A percentile compares a stretch with the other conserved stretches of the same genome.
Evolutionary conservation across 345 rosid genomes (phyloP).

Genomic region (Populus pruinosa): DNA sequence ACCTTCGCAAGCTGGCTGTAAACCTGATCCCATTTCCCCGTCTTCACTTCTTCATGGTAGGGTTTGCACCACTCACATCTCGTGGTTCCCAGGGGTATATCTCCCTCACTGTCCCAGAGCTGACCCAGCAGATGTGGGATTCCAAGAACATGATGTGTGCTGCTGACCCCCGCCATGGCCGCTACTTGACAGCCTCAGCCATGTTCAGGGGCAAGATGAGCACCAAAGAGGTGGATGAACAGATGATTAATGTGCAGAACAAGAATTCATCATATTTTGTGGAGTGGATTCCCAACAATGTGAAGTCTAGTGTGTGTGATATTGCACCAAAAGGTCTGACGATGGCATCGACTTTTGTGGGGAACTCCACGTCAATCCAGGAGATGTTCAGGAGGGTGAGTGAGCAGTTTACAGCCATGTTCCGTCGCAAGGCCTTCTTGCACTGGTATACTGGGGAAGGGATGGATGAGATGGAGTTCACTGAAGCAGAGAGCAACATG

Average conservation of each 20-base stretch:
- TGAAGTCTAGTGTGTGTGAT: conserved; percentile 58
- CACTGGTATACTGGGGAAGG: conserved; percentile 99
- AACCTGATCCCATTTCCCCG: conserved; percentile 96
- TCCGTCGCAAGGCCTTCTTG: conserved; percentile 89
- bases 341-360: conserved; percentile 60
- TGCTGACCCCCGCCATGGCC: conserved; percentile 96
- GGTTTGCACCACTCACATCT: conserved; percentile 67
- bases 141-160: conserved; percentile 99
- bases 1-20: conserved; percentile 87
- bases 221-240: conserved; percentile 96
- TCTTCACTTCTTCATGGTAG: conserved; percentile 98
- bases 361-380: conserved; percentile 89
- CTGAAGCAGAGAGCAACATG: conserved; percentile 98
- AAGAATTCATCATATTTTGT: conserved; percentile 95
- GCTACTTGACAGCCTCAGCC: conserved; percentile 94
- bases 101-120: conserved; percentile 53
- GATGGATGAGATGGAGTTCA: conserved; percentile 98
- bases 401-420: conserved; percentile 98
- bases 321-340: conserved; percentile 52
- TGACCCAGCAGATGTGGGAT: conserved; percentile 88
- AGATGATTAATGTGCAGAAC: conserved; percentile 92
- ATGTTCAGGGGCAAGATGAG: conserved; percentile 99
- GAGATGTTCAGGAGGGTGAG: conserved; percentile 99
- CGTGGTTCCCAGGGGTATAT: conserved; percentile 52
- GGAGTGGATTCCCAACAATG: conserved; percentile 88